Conservation (phyloP, 2,329 filamentous ascomycete species). For the Beauveria australis region DNA sequence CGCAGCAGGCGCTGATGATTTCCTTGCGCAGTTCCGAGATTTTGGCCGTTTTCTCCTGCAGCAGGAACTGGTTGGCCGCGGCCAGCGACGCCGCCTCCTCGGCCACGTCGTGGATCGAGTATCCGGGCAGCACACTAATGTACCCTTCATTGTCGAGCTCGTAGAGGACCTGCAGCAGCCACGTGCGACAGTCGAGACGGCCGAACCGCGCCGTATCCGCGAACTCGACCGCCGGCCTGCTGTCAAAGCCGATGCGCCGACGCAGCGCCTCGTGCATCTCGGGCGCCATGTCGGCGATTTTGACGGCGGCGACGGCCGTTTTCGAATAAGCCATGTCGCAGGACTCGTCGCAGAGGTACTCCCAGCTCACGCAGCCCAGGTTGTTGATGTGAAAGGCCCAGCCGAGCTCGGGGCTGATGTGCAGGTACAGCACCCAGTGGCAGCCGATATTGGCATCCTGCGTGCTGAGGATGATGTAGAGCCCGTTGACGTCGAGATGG, state of each 20-base stretch:
- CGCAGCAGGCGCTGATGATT: slow-evolving; percentile 2
- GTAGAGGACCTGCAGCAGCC: slow-evolving; percentile 12
- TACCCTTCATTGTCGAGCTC: slow-evolving; percentile 15
- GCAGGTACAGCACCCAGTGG: slow-evolving; percentile 6
- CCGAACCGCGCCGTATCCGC: slow-evolving; percentile 10
- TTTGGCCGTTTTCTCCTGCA: neutral
- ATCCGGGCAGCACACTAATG: slow-evolving; percentile 9
- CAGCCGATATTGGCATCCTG: neutral
- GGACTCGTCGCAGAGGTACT: slow-evolving; percentile 1
- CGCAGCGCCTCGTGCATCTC: slow-evolving; percentile 8
- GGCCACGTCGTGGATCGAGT: slow-evolving; percentile 1
- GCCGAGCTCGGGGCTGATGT: neutral
- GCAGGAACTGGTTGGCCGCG: neutral
- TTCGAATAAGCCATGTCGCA: neutral
- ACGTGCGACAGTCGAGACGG: slow-evolving; percentile 9
- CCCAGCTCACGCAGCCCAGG: neutral
- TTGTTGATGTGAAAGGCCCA: slow-evolving; percentile 7
- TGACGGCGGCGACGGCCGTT: slow-evolving; percentile 2
- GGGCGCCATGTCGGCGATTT: slow-evolving; percentile 5
- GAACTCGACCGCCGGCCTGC: neutral
- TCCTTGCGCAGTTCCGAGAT: neutral
- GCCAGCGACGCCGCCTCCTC: slow-evolving; percentile 4
- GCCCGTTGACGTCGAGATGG: slow-evolving; percentile 4
- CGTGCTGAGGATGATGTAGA: slow-evolving; percentile 5
- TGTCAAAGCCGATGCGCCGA: neutral